Conservation (phyloP, 2,329 filamentous ascomycete genomes). For the Trichophyton simii region DNA sequence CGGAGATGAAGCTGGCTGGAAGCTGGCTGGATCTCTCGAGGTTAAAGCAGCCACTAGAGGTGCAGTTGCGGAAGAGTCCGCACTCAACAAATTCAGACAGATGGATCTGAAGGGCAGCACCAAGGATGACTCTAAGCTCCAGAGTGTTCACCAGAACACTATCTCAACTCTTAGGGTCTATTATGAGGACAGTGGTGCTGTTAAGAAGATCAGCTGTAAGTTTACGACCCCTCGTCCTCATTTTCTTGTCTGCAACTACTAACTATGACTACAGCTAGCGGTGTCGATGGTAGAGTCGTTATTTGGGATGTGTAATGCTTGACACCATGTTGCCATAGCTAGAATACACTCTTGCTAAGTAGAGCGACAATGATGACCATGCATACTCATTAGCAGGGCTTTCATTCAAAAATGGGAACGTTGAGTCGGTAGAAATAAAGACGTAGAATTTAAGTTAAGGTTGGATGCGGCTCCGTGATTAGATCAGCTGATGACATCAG, state of each 20-base stretch:
- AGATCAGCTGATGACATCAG: not conserved
- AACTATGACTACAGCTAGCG: constrained; percentile 47
- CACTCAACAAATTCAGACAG: constrained; percentile 94
- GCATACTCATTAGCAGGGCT: no score
- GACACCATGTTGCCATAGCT: not conserved
- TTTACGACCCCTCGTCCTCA: constrained; percentile 6
- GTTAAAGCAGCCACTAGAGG: constrained; percentile 50
- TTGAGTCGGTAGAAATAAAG: no score
- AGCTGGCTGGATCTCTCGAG: constrained; percentile 69
- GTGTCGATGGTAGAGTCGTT: constrained; percentile 70
- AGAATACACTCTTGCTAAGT: no score
- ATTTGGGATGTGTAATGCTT: constrained; percentile 54
- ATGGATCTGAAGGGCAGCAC: constrained; percentile 96
- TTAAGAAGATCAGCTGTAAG: constrained; percentile 80
- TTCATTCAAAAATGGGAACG: no score
- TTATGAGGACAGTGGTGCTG: constrained; percentile 49
- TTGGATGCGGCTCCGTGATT: constrained; percentile 2
- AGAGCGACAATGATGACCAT: no score
- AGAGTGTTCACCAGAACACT: constrained; percentile 93
- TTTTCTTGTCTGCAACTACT: constrained; percentile 9
- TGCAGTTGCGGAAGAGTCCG: constrained; percentile 69
- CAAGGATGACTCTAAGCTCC: constrained; percentile 85
- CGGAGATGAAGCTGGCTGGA: constrained; percentile 69
- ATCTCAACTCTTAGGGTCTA: constrained; percentile 74
- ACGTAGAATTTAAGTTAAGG: not conserved